A percentile compares a stretch with the other conserved stretches of the same genome.
Conservation (phyloP, 495 filamentous ascomycete genomes). For the Penicillium lagena region DNA sequence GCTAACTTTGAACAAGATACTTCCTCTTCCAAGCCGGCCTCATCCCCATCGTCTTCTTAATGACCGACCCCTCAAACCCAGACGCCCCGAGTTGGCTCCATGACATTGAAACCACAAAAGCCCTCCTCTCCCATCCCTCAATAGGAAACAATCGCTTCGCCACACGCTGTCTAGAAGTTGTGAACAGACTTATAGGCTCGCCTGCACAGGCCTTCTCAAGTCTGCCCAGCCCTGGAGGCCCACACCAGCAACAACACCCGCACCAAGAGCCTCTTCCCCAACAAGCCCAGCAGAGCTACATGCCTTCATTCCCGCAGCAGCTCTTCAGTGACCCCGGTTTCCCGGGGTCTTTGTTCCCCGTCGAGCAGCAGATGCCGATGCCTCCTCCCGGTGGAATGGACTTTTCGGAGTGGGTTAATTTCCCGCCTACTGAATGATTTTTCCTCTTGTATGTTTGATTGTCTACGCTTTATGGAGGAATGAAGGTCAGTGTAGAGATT, state of each 20-base stretch:
- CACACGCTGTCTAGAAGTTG: slow-evolving; percentile 35
- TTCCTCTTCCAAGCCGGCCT: slow-evolving; percentile 50
- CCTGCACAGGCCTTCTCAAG: slow-evolving; percentile 11
- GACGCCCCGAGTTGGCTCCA: slow-evolving; percentile 38
- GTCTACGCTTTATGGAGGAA: too few relatives aligned
- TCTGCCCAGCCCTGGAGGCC: not conserved
- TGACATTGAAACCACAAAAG: slow-evolving; percentile 41
- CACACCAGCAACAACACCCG: slow-evolving; percentile 7
- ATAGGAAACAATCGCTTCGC: slow-evolving; percentile 39
- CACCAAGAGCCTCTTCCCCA: slow-evolving; percentile 3
- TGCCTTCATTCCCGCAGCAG: slow-evolving; percentile 35
- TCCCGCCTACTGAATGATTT: slow-evolving; percentile 21
- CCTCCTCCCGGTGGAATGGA: slow-evolving; percentile 31
- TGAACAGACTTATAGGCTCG: slow-evolving; percentile 36
- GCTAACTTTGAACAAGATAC: slow-evolving; percentile 22
- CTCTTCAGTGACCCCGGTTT: slow-evolving; percentile 32
- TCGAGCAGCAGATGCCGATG: slow-evolving; percentile 27
- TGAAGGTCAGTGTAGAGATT: too few relatives aligned
- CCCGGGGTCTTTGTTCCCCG: slow-evolving; percentile 30
- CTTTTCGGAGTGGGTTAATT: slow-evolving; percentile 43
- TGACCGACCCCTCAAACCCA: slow-evolving; percentile 39
- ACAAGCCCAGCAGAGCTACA: slow-evolving; percentile 18
- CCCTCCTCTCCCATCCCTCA: slow-evolving; percentile 35
- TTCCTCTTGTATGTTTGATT: not conserved
- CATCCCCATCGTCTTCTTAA: slow-evolving; percentile 44